phyloP scores from a whole-genome alignment of 2,329 filamentous ascomycete species.

The Alternaria sp. region DNA sequence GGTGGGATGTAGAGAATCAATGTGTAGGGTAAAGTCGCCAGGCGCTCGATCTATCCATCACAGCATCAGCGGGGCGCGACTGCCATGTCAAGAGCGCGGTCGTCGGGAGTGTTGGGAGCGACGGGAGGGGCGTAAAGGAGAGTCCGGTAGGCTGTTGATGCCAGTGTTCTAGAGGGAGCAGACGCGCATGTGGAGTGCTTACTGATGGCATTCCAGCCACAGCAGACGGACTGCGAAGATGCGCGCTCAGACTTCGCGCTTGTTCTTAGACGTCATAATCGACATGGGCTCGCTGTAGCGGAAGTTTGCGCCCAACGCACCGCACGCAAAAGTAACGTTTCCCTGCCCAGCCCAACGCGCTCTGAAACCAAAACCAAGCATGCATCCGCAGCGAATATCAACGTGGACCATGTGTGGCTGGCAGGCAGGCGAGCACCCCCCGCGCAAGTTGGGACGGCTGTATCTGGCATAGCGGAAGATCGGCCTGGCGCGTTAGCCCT shows the following conservation, averaged over 20 bases:
- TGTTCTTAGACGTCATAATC: conserved; percentile 10
- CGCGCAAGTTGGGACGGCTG: conserved; percentile 1
- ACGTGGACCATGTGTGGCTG: neutral
- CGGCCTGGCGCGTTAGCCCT: conserved; percentile 8
- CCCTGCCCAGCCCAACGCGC: neutral
- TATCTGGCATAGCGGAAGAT: conserved; percentile 12
- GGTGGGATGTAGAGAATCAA: neutral
- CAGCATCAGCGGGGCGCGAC: conserved; percentile 2
- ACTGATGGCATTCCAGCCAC: conserved; percentile 19
- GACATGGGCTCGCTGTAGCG: neutral
- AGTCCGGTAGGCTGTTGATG: neutral
- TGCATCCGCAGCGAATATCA: neutral
- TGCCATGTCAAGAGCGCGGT: conserved; percentile 5
- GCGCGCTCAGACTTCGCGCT: conserved; percentile 12
- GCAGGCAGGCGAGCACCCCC: neutral
- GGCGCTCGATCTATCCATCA: neutral
- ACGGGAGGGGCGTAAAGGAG: conserved; percentile 1
- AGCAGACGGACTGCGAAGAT: conserved; percentile 3
- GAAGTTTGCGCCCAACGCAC: neutral
- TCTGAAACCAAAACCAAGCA: neutral
- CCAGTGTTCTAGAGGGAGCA: neutral
- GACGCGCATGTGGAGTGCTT: conserved; percentile 16
- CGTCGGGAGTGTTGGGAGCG: neutral
- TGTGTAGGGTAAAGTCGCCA: neutral
- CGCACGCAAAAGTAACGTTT: neutral